Evolutionary conservation across 305 asterid genomes (phyloP).

Genomic region (Rubia peregrina): DNA sequence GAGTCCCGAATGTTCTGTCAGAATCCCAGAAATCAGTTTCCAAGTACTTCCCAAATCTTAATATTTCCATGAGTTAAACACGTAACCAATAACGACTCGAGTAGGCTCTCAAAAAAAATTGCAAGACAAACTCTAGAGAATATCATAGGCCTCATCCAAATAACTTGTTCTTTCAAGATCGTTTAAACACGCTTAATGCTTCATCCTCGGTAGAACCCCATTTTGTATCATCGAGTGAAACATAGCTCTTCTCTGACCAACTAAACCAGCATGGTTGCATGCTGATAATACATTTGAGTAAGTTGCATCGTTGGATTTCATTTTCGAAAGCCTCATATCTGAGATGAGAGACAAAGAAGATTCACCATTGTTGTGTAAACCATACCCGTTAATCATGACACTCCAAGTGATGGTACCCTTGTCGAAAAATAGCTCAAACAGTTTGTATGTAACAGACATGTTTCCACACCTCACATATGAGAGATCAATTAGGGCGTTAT

Average conservation of each 20-base stretch:
- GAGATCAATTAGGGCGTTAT: constrained; percentile 44
- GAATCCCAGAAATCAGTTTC: constrained; percentile 7
- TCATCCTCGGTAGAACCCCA: constrained; percentile 31
- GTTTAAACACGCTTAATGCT: constrained; percentile 51
- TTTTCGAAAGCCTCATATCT: constrained; percentile 37
- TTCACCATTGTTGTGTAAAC: constrained; percentile 46
- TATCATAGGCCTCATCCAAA: constrained; percentile 43
- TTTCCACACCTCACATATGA: constrained; percentile 52
- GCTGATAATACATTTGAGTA: constrained; percentile 43
- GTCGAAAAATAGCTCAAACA: constrained; percentile 34
- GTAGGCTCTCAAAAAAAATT: constrained; percentile 16
- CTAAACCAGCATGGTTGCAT: constrained; percentile 54
- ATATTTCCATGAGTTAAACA: constrained; percentile 21
- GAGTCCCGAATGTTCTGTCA: constrained; percentile 8
- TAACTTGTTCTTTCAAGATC: constrained; percentile 55
- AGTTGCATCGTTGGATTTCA: constrained; percentile 39
- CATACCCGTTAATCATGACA: constrained; percentile 42
- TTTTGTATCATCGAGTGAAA: constrained; percentile 37
- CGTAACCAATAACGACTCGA: constrained; percentile 18
- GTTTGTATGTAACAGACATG: constrained; percentile 28
- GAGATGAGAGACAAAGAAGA: constrained; percentile 39
- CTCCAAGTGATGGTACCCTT: constrained; percentile 54
- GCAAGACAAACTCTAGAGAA: constrained; percentile 15
- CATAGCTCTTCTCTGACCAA: constrained; percentile 37
- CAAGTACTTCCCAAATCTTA: constrained; percentile 21